Evolutionary conservation across 192 early-diverging fungal genomes (phyloP), one percentile per base, ranked within the genome.

Genomic region (Rhizophagus sp.): DNA sequence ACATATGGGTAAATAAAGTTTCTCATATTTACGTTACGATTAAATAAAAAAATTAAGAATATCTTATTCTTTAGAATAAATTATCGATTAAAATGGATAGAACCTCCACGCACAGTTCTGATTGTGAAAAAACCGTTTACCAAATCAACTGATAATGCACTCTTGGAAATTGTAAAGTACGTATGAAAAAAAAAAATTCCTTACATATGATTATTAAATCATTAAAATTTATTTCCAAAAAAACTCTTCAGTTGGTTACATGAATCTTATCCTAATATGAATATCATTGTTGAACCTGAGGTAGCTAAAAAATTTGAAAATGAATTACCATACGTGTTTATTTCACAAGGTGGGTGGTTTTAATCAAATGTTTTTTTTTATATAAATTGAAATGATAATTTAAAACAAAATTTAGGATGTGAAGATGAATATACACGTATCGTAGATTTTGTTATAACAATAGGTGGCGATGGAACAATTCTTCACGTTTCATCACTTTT

Each of bases 391-490:
- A 15, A 39, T 75, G 63, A 36, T 34, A 63, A 24, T 76, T 63
- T 8, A 11, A 12, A 17, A n/a, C 24, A 12, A 12, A 12, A 83
- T 50, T 81, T 81, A 74, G 84, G 78, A 24, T 75, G 85, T 36
- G 79, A 80, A 19, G 76, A 69, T n/a, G 93, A 94, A 80, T 94
- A 93, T 81, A 83, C 90, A 10, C 84, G 94, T 27, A 84, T 88
- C 0, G 90, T 95, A 0, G 96, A 97, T 82, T 92, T 96, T 81
- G 95, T 93, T 7, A 87, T 97, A n/a, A 96, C 96, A n/a, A 86
- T 97, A 12, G 96, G 96, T 47, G 96, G 96, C 36, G 96, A 97
- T 80, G 96, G 96, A 27, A 97, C 96, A 7, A 93, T 97, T 66
- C 87, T 97, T 73, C 95, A 97, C 78, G 87, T 94, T 2, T 94